Percentiles rank a stretch among this genome's conserved stretches.
phyloP scores from a whole-genome alignment of 495 filamentous ascomycete genomes.

The Neurospora sp. region DNA sequence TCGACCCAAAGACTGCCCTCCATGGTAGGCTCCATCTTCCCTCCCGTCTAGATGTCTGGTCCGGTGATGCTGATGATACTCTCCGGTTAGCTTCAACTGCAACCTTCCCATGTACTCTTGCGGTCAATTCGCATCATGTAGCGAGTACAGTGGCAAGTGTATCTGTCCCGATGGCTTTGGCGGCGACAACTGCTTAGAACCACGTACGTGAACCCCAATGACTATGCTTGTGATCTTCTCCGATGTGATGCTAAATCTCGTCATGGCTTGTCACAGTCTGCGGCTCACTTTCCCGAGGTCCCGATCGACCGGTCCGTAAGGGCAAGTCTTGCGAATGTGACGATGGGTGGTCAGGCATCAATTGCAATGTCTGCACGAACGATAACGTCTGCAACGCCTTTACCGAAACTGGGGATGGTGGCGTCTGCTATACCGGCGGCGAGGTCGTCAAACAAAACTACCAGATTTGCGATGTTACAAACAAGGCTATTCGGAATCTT shows the following conservation, averaged over 20 bases:
- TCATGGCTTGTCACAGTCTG: constrained; percentile 44
- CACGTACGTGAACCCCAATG: constrained; percentile 37
- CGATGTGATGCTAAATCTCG: constrained; percentile 4
- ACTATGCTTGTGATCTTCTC: background rate
- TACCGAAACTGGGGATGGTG: constrained; percentile 67
- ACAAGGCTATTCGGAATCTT: constrained; percentile 78
- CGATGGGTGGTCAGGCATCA: constrained; percentile 95
- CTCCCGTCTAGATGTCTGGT: background rate
- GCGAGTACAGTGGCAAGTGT: constrained; percentile 81
- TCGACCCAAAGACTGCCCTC: constrained; percentile 51
- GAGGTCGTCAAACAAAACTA: constrained; percentile 88
- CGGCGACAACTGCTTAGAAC: constrained; percentile 80
- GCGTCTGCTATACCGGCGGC: constrained; percentile 85
- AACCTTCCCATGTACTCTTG: constrained; percentile 85
- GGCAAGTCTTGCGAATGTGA: constrained; percentile 71
- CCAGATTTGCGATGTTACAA: constrained; percentile 97
- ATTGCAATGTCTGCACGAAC: constrained; percentile 90
- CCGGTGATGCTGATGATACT: constrained; percentile 10
- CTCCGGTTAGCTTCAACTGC: constrained; percentile 78
- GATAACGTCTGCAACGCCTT: constrained; percentile 75
- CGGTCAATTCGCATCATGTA: constrained; percentile 78
- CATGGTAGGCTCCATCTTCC: constrained; percentile 40
- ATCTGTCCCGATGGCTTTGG: constrained; percentile 85
- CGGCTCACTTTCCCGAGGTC: constrained; percentile 73
- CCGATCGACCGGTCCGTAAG: constrained; percentile 59